These are phyloP conservation scores for Saccharum spontaneum DNA, from an alignment of 176 grass and related monocot species.

Conservation along the genomic window DNA sequence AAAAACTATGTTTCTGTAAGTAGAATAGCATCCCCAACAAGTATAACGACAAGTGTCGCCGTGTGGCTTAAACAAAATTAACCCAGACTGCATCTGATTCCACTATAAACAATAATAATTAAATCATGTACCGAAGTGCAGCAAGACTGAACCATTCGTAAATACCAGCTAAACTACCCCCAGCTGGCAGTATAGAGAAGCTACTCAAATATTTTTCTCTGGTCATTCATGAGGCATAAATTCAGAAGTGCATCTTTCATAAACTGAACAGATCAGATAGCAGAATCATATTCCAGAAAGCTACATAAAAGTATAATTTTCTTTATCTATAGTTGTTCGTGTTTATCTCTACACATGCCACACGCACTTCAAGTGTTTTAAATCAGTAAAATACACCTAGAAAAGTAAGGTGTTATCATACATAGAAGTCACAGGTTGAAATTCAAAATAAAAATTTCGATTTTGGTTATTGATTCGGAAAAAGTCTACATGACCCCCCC, in stretches of 20 bases:
- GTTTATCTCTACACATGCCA: constrained; percentile 29
- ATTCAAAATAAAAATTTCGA: constrained; percentile 23
- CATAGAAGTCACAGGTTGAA: constrained; percentile 15
- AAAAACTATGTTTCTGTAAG: constrained; percentile 44
- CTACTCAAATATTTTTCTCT: background rate
- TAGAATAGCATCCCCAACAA: constrained; percentile 38
- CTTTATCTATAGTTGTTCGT: constrained; percentile 22
- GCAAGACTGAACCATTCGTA: constrained; percentile 1
- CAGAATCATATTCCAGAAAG: constrained; percentile 45
- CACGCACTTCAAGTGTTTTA: constrained; percentile 20
- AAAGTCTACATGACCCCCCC: too few relatives aligned
- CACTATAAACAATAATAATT: constrained; percentile 18
- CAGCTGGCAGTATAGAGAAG: constrained; percentile 20
- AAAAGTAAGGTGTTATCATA: constrained; percentile 16
- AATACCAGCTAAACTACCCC: constrained; percentile 23
- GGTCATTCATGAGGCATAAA: constrained; percentile 19
- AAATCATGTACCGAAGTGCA: constrained; percentile 1
- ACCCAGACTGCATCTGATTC: constrained; percentile 18
- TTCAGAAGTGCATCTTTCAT: constrained; percentile 34
- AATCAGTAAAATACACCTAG: background rate
- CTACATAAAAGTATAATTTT: constrained; percentile 31
- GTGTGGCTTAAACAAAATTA: constrained; percentile 28
- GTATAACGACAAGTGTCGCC: constrained; percentile 29
- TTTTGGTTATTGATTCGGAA: constrained; percentile 25
- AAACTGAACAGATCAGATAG: constrained; percentile 36